Percentiles rank a stretch among this genome's conserved stretches.
phyloP scores from a whole-genome alignment of 2,329 filamentous ascomycete species.

The Colletotrichum somersetense region DNA sequence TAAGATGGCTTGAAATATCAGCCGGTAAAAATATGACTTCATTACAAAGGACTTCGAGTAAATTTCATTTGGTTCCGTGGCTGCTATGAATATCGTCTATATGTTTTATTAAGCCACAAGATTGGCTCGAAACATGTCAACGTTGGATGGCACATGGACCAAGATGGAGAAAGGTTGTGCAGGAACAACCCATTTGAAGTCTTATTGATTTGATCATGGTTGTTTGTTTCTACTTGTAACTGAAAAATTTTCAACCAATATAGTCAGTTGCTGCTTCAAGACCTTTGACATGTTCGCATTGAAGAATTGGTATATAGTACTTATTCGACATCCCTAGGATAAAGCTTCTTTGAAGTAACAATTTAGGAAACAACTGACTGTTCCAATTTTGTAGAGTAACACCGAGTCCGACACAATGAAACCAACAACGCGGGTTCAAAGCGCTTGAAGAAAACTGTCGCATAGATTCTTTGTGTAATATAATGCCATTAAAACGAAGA shows the following conservation, averaged over 20 bases:
- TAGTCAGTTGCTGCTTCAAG: neutral
- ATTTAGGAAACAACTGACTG: neutral
- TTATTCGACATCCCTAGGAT: neutral
- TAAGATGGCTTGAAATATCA: neutral
- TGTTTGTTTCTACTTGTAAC: neutral
- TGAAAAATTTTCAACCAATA: neutral
- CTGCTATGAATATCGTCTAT: accelerated
- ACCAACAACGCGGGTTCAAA: neutral
- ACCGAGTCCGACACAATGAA: neutral
- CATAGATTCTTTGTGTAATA: neutral
- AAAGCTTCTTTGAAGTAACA: neutral
- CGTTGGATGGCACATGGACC: neutral
- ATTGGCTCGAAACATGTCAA: neutral
- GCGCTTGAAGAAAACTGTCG: accelerated
- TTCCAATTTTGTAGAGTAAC: neutral
- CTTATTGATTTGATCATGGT: no score
- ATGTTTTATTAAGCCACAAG: neutral
- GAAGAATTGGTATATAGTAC: neutral
- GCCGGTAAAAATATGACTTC: neutral
- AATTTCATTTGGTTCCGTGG: no score
- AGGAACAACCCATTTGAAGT: neutral
- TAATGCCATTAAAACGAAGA: accelerated
- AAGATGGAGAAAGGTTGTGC: neutral
- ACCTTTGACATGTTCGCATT: neutral
- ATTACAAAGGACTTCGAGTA: neutral